Conservation (phyloP, 495 filamentous ascomycete genomes). For the Neurospora discreta region DNA sequence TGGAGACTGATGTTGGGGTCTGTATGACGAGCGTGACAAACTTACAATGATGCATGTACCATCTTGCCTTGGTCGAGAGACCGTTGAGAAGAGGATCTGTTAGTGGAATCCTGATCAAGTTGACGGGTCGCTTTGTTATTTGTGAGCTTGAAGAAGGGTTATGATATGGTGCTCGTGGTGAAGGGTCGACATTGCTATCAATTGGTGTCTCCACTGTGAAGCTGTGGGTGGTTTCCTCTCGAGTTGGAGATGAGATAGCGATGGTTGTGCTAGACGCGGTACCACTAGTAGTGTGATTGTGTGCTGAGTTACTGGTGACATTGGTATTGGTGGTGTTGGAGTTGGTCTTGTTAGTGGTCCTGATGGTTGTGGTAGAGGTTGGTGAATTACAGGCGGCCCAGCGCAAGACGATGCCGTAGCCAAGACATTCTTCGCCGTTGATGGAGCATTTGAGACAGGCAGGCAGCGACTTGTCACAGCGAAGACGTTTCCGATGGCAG, state of each 20-base stretch:
- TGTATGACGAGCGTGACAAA: not conserved
- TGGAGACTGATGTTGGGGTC: too few relatives aligned
- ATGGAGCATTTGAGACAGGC: conserved; percentile 38
- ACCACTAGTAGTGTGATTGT: not conserved
- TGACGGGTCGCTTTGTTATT: not conserved
- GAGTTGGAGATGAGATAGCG: not conserved
- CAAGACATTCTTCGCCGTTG: conserved; percentile 36
- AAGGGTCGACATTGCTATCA: not conserved
- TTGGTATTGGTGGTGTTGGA: not conserved
- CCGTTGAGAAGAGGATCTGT: conserved; percentile 27
- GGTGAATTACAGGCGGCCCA: conserved; percentile 18
- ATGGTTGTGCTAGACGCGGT: not conserved
- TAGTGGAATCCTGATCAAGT: not conserved
- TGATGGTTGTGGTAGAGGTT: not conserved
- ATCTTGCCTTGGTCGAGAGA: conserved; percentile 26
- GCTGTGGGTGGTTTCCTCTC: not conserved
- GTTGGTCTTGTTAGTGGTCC: not conserved
- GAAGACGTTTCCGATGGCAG: conserved; percentile 39
- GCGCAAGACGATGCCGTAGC: conserved; percentile 30
- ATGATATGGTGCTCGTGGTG: not conserved
- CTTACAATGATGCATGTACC: conserved; percentile 43
- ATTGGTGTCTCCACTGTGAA: not conserved
- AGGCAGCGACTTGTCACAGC: conserved; percentile 41
- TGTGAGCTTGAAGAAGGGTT: not conserved
- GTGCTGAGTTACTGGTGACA: not conserved